Conservation (phyloP, 306 rosid genomes). For the Dalbergia cochinchinensis region DNA sequence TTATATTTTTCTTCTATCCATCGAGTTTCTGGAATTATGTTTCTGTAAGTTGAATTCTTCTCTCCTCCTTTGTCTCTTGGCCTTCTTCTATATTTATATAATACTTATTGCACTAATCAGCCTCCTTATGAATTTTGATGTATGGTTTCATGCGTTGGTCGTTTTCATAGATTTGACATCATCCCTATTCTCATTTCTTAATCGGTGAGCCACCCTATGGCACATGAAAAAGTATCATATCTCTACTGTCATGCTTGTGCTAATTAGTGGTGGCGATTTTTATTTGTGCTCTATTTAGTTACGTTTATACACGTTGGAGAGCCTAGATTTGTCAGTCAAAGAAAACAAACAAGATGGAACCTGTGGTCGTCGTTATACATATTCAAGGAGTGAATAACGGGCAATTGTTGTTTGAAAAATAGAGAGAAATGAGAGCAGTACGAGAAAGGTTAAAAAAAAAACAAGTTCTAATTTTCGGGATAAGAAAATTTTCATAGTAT, state of each 20-base stretch:
- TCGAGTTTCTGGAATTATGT: slow-evolving; percentile 43
- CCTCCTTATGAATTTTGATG: slow-evolving; percentile 29
- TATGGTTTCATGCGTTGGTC: slow-evolving; percentile 19
- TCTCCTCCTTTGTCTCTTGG: slow-evolving; percentile 11
- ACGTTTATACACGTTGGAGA: neutral
- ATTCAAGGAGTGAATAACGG: too few relatives aligned
- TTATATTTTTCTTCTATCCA: slow-evolving; percentile 41
- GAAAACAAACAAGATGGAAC: too few relatives aligned
- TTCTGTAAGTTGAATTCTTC: slow-evolving; percentile 35
- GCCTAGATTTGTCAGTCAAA: neutral
- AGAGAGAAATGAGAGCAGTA: neutral
- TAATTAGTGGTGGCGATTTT: neutral
- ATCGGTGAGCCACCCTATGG: neutral
- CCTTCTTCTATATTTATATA: slow-evolving; percentile 22
- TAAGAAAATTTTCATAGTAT: neutral
- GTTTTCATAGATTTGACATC: neutral
- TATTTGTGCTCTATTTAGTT: neutral
- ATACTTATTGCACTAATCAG: slow-evolving; percentile 31
- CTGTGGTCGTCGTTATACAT: too few relatives aligned
- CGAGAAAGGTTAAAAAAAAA: neutral
- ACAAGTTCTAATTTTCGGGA: neutral
- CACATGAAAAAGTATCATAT: neutral
- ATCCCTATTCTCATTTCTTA: neutral
- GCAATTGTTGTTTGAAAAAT: neutral
- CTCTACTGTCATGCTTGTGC: neutral